These are phyloP conservation scores for Diaporthe ilicicola DNA, from an alignment of 2,329 filamentous ascomycete genomes.

Conservation along the genomic window DNA sequence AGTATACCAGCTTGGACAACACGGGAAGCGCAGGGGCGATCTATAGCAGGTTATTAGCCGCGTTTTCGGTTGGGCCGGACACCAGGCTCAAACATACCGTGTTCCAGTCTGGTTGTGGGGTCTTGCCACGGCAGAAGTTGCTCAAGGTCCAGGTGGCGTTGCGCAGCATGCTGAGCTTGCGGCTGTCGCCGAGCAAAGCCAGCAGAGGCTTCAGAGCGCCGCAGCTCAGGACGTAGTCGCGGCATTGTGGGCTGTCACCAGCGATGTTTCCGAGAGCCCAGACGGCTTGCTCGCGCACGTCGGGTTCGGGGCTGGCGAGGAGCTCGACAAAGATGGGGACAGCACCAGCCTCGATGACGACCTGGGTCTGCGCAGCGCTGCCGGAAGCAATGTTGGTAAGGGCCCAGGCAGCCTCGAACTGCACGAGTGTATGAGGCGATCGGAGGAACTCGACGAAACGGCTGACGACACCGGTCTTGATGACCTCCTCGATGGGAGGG, in stretches of 20 bases:
- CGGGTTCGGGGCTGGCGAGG: constrained; percentile 92
- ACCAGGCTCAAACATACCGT: constrained; percentile 70
- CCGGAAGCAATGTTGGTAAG: constrained; percentile 99
- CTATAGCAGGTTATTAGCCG: constrained; percentile 54
- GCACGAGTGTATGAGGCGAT: constrained; percentile 96
- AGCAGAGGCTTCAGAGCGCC: constrained; percentile 92
- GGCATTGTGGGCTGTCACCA: constrained; percentile 95
- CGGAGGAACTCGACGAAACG: constrained; percentile 98
- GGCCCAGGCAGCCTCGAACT: constrained; percentile 99
- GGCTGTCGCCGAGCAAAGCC: constrained; percentile 90
- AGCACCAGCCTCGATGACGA: constrained; percentile 97
- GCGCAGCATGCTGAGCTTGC: constrained; percentile 98
- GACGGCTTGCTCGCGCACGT: constrained; percentile 97
- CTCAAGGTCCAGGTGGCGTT: constrained; percentile 99
- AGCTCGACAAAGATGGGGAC: constrained; percentile 99
- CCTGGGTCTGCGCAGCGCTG: constrained; percentile 96
- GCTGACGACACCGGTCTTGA: constrained; percentile 97
- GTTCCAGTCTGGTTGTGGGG: constrained; percentile 96
- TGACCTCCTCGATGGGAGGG: constrained; percentile 98
- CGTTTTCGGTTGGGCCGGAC: neutral
- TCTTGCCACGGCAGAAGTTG: constrained; percentile 99
- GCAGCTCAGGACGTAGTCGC: constrained; percentile 93
- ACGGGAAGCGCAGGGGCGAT: constrained; percentile 95
- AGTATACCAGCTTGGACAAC: constrained; percentile 96
- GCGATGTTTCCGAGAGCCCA: constrained; percentile 99